phyloP scores from a whole-genome alignment of 169 alveolate species.

The Plasmodium cynomolgi region DNA sequence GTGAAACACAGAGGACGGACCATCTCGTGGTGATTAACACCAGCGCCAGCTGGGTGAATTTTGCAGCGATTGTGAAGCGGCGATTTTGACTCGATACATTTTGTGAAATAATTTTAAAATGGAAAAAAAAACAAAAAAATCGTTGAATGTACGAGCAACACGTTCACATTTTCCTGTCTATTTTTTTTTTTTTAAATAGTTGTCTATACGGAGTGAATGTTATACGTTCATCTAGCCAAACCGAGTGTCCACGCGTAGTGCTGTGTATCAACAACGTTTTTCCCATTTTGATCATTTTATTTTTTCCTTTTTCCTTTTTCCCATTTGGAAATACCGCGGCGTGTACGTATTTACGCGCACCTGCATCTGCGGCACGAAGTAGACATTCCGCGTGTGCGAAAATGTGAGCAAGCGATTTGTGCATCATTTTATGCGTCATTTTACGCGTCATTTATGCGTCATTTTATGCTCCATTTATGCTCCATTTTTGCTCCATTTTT shows the following conservation, averaged over 20 bases:
- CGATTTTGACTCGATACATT: background rate
- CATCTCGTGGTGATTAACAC: background rate
- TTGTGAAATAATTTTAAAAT: background rate
- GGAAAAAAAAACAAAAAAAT: background rate
- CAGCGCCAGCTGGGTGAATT: background rate
- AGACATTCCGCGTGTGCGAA: background rate
- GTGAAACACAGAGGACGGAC: background rate
- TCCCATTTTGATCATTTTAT: background rate
- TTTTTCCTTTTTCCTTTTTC: background rate
- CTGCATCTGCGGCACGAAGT: constrained; percentile 4
- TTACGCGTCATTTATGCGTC: too few relatives aligned
- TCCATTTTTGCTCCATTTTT: background rate
- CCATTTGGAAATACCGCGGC: background rate
- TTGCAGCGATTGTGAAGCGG: background rate
- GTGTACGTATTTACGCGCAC: background rate
- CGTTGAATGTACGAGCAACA: background rate
- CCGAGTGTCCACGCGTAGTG: background rate
- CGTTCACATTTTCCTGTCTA: background rate
- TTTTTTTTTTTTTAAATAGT: background rate
- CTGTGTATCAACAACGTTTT: background rate
- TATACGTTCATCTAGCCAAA: background rate
- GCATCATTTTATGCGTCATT: background rate
- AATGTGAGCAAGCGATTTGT: background rate
- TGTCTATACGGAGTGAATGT: background rate
- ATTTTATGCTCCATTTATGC: background rate